Base-by-base conservation (phyloP, 116 monocot species). In the Phalaenopsis hybrid region DNA sequence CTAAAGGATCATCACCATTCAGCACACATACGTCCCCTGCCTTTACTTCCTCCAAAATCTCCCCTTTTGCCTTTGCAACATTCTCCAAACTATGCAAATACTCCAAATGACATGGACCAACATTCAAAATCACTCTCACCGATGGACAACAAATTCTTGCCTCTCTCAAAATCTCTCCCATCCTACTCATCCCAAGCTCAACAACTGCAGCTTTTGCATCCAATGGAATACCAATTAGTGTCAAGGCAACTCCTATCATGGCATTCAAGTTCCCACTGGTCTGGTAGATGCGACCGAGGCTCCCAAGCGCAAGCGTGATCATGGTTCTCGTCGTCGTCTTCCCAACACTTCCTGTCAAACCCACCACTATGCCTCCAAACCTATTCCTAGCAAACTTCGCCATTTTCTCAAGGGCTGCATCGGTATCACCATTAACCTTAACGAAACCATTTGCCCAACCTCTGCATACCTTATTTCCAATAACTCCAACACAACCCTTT, bases 301-400 rank as follows among this genome's bases (percentile, higher is more conserved):
- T 69, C 49, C 81, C 79, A 21, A 87, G 81, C 8, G 84, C 79
- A 23, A 84, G 84, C n/a, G 84, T 52, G 28, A 82, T 79, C 87
- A 87, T 87, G 65, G 78, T 82, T 74, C 81, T 84, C 31, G 87
- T 87, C 12, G 87, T 87, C 5, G 87, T 87, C 79, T 87, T 87
- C 6, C 87, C 87, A 0, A 81, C 87, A 48, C 84, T 84, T 13
- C 87, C 87, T 15, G 87, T 87, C 33, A 87, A 81, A 59, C 81
- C 73, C 4, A 87, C 83, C 6, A 87, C 69, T 33, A 81, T 37
- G 21, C 87, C 87, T 52, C 25, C 4, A 50, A 84, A 84, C 58
- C 84, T 73, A 59, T 81, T 63, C 49, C 87, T 72, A 13, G 84
- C 69, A 51, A 46, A 81, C 63, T 23, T 74, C 7, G 84, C 84